Conservation (phyloP, 1,139 yeast genomes). For the Yamadazyma atmosphaerica region DNA sequence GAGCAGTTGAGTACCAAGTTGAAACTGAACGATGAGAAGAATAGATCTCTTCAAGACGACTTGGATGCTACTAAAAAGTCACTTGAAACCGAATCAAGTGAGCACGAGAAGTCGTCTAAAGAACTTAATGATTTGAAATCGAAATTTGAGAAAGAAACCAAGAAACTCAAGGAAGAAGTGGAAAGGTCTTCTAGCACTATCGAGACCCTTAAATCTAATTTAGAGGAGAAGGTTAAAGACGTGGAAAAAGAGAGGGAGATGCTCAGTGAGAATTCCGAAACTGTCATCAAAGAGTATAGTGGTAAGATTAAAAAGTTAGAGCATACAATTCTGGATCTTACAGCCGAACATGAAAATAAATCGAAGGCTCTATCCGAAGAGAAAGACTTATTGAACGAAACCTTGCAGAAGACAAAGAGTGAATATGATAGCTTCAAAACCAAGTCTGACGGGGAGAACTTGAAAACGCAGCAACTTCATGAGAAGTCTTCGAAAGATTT, state of each 20-base stretch:
- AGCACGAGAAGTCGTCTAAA: slow-evolving; percentile 10
- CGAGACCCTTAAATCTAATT: slow-evolving; percentile 15
- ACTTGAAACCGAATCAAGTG: slow-evolving; percentile 6
- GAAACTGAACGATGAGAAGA: not conserved
- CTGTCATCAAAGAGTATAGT: slow-evolving; percentile 47
- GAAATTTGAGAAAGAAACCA: slow-evolving; percentile 3
- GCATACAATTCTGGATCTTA: slow-evolving; percentile 13
- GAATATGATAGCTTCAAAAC: slow-evolving; percentile 4
- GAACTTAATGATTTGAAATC: slow-evolving; percentile 6
- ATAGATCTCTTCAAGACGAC: not conserved
- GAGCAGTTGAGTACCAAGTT: slow-evolving; percentile 1
- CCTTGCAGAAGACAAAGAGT: slow-evolving; percentile 5
- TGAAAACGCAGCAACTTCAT: slow-evolving; percentile 4
- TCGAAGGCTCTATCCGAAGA: slow-evolving; percentile 5
- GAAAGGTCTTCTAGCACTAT: slow-evolving; percentile 8
- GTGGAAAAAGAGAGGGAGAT: slow-evolving; percentile 52
- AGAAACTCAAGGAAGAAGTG: slow-evolving; percentile 7
- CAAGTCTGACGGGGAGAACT: slow-evolving; percentile 1
- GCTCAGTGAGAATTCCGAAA: slow-evolving; percentile 50
- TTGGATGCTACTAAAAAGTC: slow-evolving; percentile 10
- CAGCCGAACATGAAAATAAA: slow-evolving; percentile 14
- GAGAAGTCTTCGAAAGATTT: slow-evolving; percentile 3
- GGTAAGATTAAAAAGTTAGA: slow-evolving; percentile 41
- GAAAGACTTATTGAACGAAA: slow-evolving; percentile 7
- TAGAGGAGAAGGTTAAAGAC: slow-evolving; percentile 36